These are phyloP conservation scores for Eucalyptus caleyi DNA, from an alignment of 345 rosid species.

Conservation along the genomic window DNA sequence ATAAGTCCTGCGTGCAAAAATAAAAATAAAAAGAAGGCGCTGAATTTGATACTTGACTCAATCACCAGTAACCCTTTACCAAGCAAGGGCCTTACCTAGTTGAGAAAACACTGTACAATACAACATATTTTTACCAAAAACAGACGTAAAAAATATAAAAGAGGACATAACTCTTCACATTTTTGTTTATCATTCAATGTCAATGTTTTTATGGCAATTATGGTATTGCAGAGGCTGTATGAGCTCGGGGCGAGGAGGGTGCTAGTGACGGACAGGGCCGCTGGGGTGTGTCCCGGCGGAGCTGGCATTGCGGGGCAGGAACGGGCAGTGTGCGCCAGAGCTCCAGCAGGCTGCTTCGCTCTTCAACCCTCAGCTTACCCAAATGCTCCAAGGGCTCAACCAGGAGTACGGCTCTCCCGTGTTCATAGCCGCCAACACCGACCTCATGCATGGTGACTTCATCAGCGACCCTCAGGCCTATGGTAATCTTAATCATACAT, in stretches of 20 bases:
- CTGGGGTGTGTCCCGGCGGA: constrained; percentile 94
- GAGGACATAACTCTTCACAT: neutral
- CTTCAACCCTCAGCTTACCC: constrained; percentile 59
- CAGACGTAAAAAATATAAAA: neutral
- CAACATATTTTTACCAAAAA: too few relatives aligned
- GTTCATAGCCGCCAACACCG: constrained; percentile 48
- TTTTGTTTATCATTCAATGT: neutral
- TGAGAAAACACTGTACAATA: too few relatives aligned
- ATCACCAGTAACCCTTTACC: too few relatives aligned
- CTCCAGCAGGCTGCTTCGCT: constrained; percentile 52
- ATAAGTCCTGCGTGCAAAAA: too few relatives aligned
- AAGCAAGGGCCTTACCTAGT: too few relatives aligned
- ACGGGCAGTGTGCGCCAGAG: constrained; percentile 56
- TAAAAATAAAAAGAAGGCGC: too few relatives aligned
- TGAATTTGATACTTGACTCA: too few relatives aligned
- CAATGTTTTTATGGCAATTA: neutral
- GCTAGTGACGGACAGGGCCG: constrained; percentile 89
- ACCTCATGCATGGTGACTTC: constrained; percentile 43
- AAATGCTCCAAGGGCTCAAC: constrained; percentile 39
- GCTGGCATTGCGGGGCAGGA: constrained; percentile 46
- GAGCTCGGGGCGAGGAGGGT: constrained; percentile 76
- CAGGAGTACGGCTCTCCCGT: constrained; percentile 36
- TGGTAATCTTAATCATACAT: constrained; percentile 17
- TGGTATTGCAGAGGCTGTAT: constrained; percentile 36
- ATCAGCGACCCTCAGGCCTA: constrained; percentile 42